Evolutionary conservation across 768 basidiomycete genomes (phyloP).

Genomic region (Boletus patriciae): DNA sequence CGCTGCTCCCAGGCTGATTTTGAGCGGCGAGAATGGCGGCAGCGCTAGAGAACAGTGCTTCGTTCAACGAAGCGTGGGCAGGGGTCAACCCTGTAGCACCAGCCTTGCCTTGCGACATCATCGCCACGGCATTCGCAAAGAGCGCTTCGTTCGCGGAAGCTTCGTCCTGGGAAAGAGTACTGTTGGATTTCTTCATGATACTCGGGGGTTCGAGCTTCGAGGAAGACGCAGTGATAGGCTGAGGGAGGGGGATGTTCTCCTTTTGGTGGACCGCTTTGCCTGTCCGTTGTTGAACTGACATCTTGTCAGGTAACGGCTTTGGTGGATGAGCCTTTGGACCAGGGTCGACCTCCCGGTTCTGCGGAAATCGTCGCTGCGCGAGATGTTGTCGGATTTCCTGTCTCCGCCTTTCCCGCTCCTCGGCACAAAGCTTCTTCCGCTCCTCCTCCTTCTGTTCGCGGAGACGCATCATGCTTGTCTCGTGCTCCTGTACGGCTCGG

Average conservation of each 20-base stretch:
- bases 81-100: slow-evolving; percentile 10
- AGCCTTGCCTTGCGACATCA: slow-evolving; percentile 18
- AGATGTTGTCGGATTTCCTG: slow-evolving; percentile 21
- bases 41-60: slow-evolving; percentile 26
- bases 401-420: slow-evolving; percentile 30
- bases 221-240: slow-evolving; percentile 3
- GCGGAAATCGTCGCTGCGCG: slow-evolving; percentile 20
- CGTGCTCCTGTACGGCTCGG: slow-evolving; percentile 32
- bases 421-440: slow-evolving; percentile 30
- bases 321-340: slow-evolving; percentile 13
- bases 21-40: slow-evolving; percentile 15
- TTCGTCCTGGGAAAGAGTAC: slow-evolving; percentile 27
- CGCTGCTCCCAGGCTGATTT: slow-evolving; percentile 3
- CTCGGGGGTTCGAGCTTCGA: slow-evolving; percentile 24
- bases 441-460: slow-evolving; percentile 35
- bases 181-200: slow-evolving; percentile 27
- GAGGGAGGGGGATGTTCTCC: slow-evolving; percentile 24
- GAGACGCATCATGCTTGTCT: slow-evolving; percentile 33
- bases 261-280: slow-evolving; percentile 26
- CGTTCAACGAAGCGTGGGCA: slow-evolving; percentile 26
- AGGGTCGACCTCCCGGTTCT: slow-evolving; percentile 18
- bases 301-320: slow-evolving; percentile 15
- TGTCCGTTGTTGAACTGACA: slow-evolving; percentile 12
- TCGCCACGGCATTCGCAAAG: slow-evolving; percentile 27
- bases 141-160: slow-evolving; percentile 25